Conservation (phyloP, 768 basidiomycete species). For the Leccinum aurantiacum region DNA sequence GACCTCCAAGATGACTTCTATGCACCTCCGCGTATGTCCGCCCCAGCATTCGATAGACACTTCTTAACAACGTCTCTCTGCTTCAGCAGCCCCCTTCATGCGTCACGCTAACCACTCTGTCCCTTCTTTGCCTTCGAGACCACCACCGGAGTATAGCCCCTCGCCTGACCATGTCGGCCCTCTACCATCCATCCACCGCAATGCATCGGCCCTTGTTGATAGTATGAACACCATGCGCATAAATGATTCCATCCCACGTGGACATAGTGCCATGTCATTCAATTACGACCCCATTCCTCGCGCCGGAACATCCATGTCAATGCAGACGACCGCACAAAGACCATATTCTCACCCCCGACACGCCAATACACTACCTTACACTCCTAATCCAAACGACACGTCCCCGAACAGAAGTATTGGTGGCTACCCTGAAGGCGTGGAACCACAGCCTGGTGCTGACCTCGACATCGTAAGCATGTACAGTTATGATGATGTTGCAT, state of each 20-base stretch:
- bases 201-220: slow-evolving; percentile 45
- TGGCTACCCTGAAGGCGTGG: slow-evolving; percentile 26
- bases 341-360: slow-evolving; percentile 39
- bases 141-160: slow-evolving; percentile 34
- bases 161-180: slow-evolving; percentile 25
- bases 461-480: slow-evolving; percentile 38
- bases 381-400: slow-evolving; percentile 22
- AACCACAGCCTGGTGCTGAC: slow-evolving; percentile 32
- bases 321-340: slow-evolving; percentile 34
- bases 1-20: slow-evolving; percentile 20
- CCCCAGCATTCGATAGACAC: background rate
- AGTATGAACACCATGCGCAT: slow-evolving; percentile 56
- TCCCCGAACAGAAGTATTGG: slow-evolving; percentile 28
- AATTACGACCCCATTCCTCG: slow-evolving; percentile 50
- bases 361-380: slow-evolving; percentile 42
- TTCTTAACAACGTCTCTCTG: slow-evolving; percentile 8
- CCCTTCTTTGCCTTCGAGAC: slow-evolving; percentile 44
- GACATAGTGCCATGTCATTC: slow-evolving; percentile 30
- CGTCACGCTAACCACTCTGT: slow-evolving; percentile 49
- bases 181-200: slow-evolving; percentile 40
- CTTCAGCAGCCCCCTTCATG: slow-evolving; percentile 34
- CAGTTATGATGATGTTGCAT: slow-evolving; percentile 39
- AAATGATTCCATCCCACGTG: slow-evolving; percentile 39
- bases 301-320: slow-evolving; percentile 58
- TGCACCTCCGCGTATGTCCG: slow-evolving; percentile 22